A percentile compares a stretch with the other conserved stretches of the same genome.
phyloP scores from a whole-genome alignment of 2,329 filamentous ascomycete species.

The Chaetomiaceae sp. region DNA sequence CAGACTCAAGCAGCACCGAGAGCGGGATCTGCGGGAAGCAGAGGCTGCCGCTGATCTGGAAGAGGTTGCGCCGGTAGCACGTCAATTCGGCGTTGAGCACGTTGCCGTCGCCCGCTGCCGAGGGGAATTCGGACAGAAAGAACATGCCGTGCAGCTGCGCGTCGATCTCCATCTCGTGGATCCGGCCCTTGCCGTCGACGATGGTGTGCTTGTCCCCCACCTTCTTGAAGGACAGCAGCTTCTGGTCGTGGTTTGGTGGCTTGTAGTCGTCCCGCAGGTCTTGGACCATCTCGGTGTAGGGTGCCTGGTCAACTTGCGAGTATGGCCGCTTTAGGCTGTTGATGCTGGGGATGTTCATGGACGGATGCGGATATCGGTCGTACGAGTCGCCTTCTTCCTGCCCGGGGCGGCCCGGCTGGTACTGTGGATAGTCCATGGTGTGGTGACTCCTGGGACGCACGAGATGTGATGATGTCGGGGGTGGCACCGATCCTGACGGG shows the following conservation, averaged over 20 bases:
- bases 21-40: constrained; percentile 52
- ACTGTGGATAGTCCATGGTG: constrained; percentile 44
- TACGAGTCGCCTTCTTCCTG: constrained; percentile 53
- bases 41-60: constrained; percentile 76
- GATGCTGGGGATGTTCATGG: constrained; percentile 43
- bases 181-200: constrained; percentile 54
- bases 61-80: constrained; percentile 92
- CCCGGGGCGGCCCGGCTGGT: constrained; percentile 50
- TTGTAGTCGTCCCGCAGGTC: constrained; percentile 57
- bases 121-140: constrained; percentile 75
- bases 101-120: constrained; percentile 54
- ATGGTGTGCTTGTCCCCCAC: constrained; percentile 57
- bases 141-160: constrained; percentile 87
- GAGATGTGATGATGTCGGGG: constrained; percentile 45
- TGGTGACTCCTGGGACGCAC: constrained; percentile 47
- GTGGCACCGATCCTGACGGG: constrained; percentile 42
- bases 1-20: constrained; percentile 77
- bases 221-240: constrained; percentile 55
- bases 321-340: constrained; percentile 55
- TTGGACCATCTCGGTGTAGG: constrained; percentile 58
- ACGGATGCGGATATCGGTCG: constrained; percentile 48
- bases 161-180: constrained; percentile 58
- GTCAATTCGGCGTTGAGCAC: constrained; percentile 76
- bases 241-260: constrained; percentile 57
- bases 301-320: constrained; percentile 48